phyloP scores from a whole-genome alignment of 768 basidiomycete genomes.

The Hypholoma sublateritium region DNA sequence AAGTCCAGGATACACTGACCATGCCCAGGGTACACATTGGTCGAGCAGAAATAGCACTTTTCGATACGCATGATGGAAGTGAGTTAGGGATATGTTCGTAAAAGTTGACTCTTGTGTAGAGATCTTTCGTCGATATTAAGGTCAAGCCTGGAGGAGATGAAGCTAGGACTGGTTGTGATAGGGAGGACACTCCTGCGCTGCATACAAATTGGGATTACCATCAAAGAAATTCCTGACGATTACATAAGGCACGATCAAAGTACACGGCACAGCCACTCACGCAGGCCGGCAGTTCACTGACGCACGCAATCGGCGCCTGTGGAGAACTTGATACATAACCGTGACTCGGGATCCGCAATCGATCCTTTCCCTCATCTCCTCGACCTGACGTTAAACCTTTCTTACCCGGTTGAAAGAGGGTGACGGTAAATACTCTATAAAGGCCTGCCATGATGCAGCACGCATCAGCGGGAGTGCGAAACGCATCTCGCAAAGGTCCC shows the following conservation, averaged over 20 bases:
- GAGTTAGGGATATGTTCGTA: background rate
- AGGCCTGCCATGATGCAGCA: constrained; percentile 37
- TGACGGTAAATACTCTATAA: constrained; percentile 9
- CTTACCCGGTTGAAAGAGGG: constrained; percentile 11
- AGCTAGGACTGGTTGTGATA: background rate
- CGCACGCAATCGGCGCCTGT: constrained; percentile 10
- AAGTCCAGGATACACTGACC: constrained; percentile 43
- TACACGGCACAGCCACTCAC: constrained; percentile 17
- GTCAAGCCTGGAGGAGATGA: constrained; percentile 5
- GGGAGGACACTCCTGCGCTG: background rate
- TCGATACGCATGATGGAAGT: constrained; percentile 78
- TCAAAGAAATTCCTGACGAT: background rate
- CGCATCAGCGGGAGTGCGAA: constrained; percentile 46
- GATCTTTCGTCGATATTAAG: background rate
- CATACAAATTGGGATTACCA: background rate
- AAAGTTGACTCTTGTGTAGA: background rate
- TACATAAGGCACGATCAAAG: background rate
- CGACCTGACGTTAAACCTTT: background rate
- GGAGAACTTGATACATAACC: background rate
- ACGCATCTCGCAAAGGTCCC: constrained; percentile 35
- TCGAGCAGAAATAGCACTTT: constrained; percentile 99
- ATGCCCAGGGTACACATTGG: constrained; percentile 94
- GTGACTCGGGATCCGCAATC: constrained; percentile 9
- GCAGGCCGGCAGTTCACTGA: constrained; percentile 3
- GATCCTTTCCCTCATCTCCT: background rate